Evolutionary conservation across 208 protist genomes (phyloP).

Genomic region (Trypanosomatidae sp.): DNA sequence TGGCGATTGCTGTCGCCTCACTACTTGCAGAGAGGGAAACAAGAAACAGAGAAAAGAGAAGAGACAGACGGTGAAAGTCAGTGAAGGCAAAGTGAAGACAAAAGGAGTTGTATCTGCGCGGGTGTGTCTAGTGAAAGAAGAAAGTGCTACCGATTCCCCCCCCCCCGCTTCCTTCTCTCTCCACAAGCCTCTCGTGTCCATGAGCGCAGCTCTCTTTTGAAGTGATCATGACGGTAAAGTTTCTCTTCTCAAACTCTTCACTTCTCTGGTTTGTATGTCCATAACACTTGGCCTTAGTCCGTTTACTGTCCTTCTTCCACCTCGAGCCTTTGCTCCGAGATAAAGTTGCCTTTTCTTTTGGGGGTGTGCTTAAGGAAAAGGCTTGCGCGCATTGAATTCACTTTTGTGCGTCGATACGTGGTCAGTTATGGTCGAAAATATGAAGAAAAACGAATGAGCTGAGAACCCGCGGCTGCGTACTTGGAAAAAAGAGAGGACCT

Average conservation of each 20-base stretch:
- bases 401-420: neutral
- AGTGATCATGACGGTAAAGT: neutral
- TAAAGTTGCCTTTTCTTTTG: neutral
- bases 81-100: neutral
- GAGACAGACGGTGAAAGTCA: neutral
- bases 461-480: neutral
- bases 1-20: neutral
- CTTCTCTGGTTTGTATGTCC: neutral
- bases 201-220: neutral
- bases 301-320: neutral
- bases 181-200: neutral
- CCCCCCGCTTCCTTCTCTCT: neutral
- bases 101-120: neutral
- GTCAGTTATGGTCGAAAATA: neutral
- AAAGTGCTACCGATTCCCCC: neutral
- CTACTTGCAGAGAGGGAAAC: slow-evolving; percentile 1
- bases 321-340: neutral
- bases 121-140: neutral
- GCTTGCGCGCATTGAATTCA: neutral
- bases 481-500: neutral
- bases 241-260: neutral
- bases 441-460: neutral
- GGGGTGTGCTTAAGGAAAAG: neutral
- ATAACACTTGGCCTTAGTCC: neutral
- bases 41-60: slow-evolving; percentile 5